A percentile compares a stretch with the other conserved stretches of the same genome.
Conservation (phyloP, 306 rosid genomes). For the Quercus mongolica region DNA sequence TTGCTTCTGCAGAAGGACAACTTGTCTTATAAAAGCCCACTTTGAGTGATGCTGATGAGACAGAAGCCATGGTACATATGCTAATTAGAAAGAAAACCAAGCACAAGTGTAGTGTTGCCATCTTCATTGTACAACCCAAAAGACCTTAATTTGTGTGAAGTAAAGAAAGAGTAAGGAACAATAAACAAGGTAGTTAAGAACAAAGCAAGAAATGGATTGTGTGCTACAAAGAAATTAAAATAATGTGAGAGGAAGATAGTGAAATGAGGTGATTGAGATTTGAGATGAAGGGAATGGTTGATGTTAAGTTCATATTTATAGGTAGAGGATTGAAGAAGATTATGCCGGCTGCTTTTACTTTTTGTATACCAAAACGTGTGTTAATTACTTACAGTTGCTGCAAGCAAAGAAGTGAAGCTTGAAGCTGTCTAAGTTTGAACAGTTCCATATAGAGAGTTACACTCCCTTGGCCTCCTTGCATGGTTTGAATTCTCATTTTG, state of each 20-base stretch:
- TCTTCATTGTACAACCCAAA: not conserved
- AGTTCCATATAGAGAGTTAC: not conserved
- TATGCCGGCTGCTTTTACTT: not conserved
- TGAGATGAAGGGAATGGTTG: not conserved
- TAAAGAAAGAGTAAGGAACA: not conserved
- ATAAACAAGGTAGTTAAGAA: not conserved
- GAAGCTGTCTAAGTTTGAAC: slow-evolving; percentile 16
- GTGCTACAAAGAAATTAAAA: not conserved
- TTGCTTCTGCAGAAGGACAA: slow-evolving; percentile 31
- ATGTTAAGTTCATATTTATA: not conserved
- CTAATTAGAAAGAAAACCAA: slow-evolving; percentile 8
- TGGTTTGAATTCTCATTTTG: no score
- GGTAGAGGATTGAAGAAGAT: not conserved
- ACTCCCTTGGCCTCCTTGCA: no score
- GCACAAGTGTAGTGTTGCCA: not conserved
- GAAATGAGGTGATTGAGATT: not conserved
- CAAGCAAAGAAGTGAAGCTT: not conserved
- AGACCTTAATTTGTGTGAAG: not conserved
- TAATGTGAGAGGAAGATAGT: not conserved
- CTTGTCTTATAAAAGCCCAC: slow-evolving; percentile 23
- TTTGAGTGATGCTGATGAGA: slow-evolving; percentile 19
- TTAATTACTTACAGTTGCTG: not conserved
- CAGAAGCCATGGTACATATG: not conserved
- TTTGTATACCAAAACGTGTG: not conserved
- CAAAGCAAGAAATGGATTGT: not conserved